Evolutionary conservation across 495 filamentous ascomycete species (phyloP).

Genomic region (Aspergillus asperescens): DNA sequence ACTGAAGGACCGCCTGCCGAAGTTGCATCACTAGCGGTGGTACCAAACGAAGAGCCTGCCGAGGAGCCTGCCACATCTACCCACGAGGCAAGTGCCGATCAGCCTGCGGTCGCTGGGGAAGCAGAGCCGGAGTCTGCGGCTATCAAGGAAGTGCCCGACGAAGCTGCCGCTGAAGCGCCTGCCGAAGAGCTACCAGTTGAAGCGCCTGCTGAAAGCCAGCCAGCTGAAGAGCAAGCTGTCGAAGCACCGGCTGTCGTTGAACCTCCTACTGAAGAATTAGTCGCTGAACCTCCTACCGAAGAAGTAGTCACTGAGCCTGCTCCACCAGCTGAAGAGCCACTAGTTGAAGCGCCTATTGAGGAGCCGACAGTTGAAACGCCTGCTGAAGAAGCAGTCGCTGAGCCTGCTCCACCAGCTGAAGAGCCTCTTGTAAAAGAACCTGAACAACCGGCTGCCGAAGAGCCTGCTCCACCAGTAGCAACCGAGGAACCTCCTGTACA

Average conservation of each 20-base stretch:
- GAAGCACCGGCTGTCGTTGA: slow-evolving; percentile 1
- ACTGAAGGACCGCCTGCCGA: slow-evolving; percentile 4
- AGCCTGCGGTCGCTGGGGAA: slow-evolving; percentile 9
- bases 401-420: slow-evolving; percentile 4
- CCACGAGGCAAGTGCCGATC: slow-evolving; percentile 11
- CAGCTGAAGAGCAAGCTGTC: slow-evolving; percentile 1
- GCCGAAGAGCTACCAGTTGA: slow-evolving; percentile 4
- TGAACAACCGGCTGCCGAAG: neutral
- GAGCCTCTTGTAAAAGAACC: slow-evolving; percentile 18
- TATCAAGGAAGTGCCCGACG: slow-evolving; percentile 1
- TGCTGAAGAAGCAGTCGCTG: slow-evolving; percentile 4
- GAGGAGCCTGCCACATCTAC: slow-evolving; percentile 8
- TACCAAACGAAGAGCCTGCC: neutral
- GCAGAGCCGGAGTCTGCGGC: slow-evolving; percentile 8
- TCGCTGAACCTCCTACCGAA: too few relatives aligned
- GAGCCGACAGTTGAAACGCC: too few relatives aligned
- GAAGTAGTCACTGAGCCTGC: slow-evolving; percentile 1
- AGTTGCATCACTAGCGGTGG: slow-evolving; percentile 10
- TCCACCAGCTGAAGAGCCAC: slow-evolving; percentile 10
- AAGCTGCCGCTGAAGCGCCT: slow-evolving; percentile 13
- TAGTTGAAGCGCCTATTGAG: slow-evolving; percentile 18
- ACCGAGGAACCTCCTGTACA: neutral
- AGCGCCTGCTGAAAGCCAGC: neutral
- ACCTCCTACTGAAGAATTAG: too few relatives aligned
- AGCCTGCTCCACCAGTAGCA: neutral